Evolutionary conservation across 2,329 filamentous ascomycete species (phyloP), one percentile per base, ranked within the genome.

Genomic region (Pseudogymnoascus sp.): DNA sequence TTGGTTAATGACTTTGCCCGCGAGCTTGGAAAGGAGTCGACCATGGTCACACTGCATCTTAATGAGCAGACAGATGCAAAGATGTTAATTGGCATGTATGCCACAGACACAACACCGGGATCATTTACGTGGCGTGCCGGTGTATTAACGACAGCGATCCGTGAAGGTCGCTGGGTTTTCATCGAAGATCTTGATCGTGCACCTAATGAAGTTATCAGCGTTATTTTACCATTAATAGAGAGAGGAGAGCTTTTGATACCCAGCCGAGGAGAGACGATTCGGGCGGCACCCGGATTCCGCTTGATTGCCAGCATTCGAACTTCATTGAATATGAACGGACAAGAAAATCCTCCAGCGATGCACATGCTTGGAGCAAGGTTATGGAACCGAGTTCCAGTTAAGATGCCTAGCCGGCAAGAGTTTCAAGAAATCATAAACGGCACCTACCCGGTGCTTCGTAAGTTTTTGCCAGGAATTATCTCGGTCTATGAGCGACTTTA

Each of bases 61-160:
- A 99, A 99, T 73, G 94, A 97, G 75, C 95, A 99, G 75, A 97
- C 92, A 2, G 94, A 99, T 75, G 92, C 93, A 0, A 99, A 99
- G 75, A 90, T 96, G 78, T 84, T 99, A 42, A 85, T 99, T 66
- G 94, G 94, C 3, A 85, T 97, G 73, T 97, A 99, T 75, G 90
- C 93, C 1, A 94, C 92, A 21, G 92, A 92, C 64, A 85, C 89
- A 14, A 89, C 88, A 65, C 92, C 92, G 1, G 92, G 92, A 1
- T 92, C 90, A 8, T 99, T 99, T 73, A 84, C 85, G 60, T 99
- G 94, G 94, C 86, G 90, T 65, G 85, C 94, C 2, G 94, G 94
- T 76, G 90, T 97, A 18, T 79, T 99, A 69, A 97, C 94, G 0
- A 96, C 91, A 31, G 95, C 95, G 37, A 92, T 97, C 2, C 88